These are phyloP conservation scores for Stylonectria norvegica DNA, from an alignment of 2,329 filamentous ascomycete species.

Conservation along the genomic window DNA sequence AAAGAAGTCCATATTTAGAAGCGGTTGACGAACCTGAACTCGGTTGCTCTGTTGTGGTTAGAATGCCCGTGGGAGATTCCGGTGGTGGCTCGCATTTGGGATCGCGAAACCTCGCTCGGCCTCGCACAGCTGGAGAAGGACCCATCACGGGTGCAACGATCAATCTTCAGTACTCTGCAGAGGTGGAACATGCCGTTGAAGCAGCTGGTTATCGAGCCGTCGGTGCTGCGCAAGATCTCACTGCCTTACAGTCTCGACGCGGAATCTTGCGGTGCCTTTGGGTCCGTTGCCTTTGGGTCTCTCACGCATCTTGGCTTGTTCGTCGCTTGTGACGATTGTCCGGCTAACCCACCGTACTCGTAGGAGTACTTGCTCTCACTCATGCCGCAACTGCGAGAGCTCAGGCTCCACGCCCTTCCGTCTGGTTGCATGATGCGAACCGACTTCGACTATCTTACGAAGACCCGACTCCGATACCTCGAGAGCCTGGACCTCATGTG, in stretches of 20 bases:
- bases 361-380: slow-evolving; percentile 19
- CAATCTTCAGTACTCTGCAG: slow-evolving; percentile 16
- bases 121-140: slow-evolving; percentile 12
- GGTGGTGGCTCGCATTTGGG: slow-evolving; percentile 8
- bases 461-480: slow-evolving; percentile 15
- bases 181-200: slow-evolving; percentile 13
- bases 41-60: slow-evolving; percentile 22
- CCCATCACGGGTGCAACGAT: slow-evolving; percentile 16
- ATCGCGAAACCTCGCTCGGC: slow-evolving; percentile 14
- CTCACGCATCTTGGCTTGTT: slow-evolving; percentile 12
- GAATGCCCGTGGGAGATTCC: slow-evolving; percentile 19
- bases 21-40: slow-evolving; percentile 18
- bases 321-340: slow-evolving; percentile 6
- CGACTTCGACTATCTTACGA: slow-evolving; percentile 16
- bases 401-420: slow-evolving; percentile 9
- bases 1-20: not conserved
- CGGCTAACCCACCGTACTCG: slow-evolving; percentile 12
- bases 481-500: slow-evolving; percentile 15
- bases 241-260: slow-evolving; percentile 8
- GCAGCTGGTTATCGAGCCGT: slow-evolving; percentile 18
- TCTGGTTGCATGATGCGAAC: slow-evolving; percentile 2
- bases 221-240: slow-evolving; percentile 8
- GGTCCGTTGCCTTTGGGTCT: slow-evolving; percentile 14
- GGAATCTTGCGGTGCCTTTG: slow-evolving; percentile 1
- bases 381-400: slow-evolving; percentile 18